Percentiles rank a stretch among this genome's conserved stretches.
These are phyloP conservation scores for Myrica gale DNA, from an alignment of 306 rosid species.

Conservation along the genomic window DNA sequence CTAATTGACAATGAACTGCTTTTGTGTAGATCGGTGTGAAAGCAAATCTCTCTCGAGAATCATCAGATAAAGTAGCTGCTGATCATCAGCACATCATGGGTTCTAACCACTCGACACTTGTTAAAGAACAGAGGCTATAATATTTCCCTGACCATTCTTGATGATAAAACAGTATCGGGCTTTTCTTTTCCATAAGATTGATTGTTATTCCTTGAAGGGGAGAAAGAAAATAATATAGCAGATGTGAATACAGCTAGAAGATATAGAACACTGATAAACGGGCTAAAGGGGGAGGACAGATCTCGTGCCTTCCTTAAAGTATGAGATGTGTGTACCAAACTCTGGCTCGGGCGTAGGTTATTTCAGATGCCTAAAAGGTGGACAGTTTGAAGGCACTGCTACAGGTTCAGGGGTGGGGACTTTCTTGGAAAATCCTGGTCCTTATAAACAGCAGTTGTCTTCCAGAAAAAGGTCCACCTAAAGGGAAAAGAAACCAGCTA, in stretches of 20 bases:
- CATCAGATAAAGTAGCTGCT: no score
- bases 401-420: conserved; percentile 23
- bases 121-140: neutral
- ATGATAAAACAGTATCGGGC: neutral
- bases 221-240: neutral
- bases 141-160: neutral
- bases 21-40: no score
- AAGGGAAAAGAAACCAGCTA: neutral
- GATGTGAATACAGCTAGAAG: conserved; percentile 20
- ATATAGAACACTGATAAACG: conserved; percentile 18
- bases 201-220: neutral
- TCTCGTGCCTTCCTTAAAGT: conserved; percentile 25
- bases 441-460: conserved; percentile 36
- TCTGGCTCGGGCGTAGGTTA: neutral
- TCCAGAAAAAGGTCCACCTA: conserved; percentile 20
- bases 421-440: conserved; percentile 30
- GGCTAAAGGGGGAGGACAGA: conserved; percentile 23
- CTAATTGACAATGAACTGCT: no score
- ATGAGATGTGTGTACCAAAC: conserved; percentile 17
- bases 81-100: no score
- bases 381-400: conserved; percentile 81
- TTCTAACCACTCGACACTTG: conserved; percentile 6
- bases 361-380: conserved; percentile 48
- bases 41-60: no score
- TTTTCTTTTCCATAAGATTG: neutral